Percentiles rank a stretch among this genome's conserved stretches.
These are phyloP conservation scores for Pelargonium fulgidum DNA, from an alignment of 441 rosid species.

Conservation along the genomic window DNA sequence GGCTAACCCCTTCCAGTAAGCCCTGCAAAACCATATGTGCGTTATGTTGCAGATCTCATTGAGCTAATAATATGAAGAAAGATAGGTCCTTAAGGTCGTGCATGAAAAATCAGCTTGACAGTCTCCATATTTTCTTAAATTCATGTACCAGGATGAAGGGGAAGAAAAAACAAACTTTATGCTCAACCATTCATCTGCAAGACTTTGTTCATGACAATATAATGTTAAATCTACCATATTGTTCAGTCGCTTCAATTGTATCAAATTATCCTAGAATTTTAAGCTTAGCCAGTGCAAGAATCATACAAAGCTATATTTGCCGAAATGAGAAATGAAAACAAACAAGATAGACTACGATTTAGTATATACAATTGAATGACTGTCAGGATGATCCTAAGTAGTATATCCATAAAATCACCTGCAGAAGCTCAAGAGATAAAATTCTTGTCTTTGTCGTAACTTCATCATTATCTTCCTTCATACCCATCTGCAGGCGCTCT, in stretches of 20 bases:
- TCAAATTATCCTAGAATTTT: background rate
- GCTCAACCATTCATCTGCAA: background rate
- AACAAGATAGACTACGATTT: background rate
- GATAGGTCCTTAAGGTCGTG: background rate
- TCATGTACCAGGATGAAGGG: background rate
- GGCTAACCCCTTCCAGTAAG: slow-evolving; percentile 87
- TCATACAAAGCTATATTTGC: background rate
- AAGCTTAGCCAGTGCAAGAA: background rate
- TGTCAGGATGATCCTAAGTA: background rate
- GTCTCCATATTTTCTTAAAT: background rate
- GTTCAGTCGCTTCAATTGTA: background rate
- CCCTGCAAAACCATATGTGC: slow-evolving; percentile 51
- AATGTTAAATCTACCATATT: background rate
- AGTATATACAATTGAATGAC: background rate
- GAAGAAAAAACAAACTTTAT: background rate
- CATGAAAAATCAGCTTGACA: background rate
- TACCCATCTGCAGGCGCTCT: slow-evolving; percentile 68
- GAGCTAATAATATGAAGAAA: background rate
- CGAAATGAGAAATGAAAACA: background rate
- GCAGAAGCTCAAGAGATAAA: slow-evolving; percentile 96
- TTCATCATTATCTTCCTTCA: slow-evolving; percentile 98
- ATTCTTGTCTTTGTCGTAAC: slow-evolving; percentile 87
- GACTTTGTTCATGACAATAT: background rate
- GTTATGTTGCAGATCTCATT: background rate
- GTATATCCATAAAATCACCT: slow-evolving; percentile 40